These are phyloP conservation scores for Stenogyne calaminthoides DNA, from an alignment of 305 asterid genomes.

Conservation along the genomic window DNA sequence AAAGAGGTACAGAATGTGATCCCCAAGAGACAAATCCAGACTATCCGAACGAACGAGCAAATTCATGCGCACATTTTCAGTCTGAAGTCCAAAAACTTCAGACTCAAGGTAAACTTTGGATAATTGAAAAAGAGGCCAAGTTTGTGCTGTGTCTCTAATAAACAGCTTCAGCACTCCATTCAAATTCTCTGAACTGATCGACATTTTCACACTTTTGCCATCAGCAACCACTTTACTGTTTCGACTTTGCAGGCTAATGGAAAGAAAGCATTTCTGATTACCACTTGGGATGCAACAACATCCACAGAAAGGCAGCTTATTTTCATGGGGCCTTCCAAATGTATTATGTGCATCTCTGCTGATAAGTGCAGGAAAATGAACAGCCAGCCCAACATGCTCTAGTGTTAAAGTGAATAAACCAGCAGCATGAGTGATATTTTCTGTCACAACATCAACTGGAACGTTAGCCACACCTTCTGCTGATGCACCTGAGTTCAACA, in stretches of 20 bases:
- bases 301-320: conserved; percentile 40
- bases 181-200: conserved; percentile 52
- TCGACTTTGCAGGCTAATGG: conserved; percentile 55
- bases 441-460: conserved; percentile 35
- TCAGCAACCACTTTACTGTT: conserved; percentile 55
- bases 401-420: conserved; percentile 44
- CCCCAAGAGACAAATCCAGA: conserved; percentile 73
- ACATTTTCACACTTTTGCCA: conserved; percentile 53
- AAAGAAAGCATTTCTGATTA: conserved; percentile 58
- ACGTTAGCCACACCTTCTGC: conserved; percentile 31
- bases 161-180: conserved; percentile 60
- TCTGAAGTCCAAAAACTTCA: conserved; percentile 45
- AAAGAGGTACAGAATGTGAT: conserved; percentile 60
- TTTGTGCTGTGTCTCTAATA: conserved; percentile 43
- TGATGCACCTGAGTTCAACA: conserved; percentile 31
- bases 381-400: conserved; percentile 56
- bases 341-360: conserved; percentile 38
- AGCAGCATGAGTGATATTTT: conserved; percentile 35
- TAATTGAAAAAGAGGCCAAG: conserved; percentile 77
- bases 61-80: conserved; percentile 43
- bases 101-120: conserved; percentile 67
- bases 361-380: conserved; percentile 70
- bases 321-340: conserved; percentile 42
- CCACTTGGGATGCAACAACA: conserved; percentile 37
- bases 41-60: conserved; percentile 58